Evolutionary conservation across 2,329 filamentous ascomycete species (phyloP), one percentile per base, ranked within the genome.

Genomic region (Trichoderma semiorbis): DNA sequence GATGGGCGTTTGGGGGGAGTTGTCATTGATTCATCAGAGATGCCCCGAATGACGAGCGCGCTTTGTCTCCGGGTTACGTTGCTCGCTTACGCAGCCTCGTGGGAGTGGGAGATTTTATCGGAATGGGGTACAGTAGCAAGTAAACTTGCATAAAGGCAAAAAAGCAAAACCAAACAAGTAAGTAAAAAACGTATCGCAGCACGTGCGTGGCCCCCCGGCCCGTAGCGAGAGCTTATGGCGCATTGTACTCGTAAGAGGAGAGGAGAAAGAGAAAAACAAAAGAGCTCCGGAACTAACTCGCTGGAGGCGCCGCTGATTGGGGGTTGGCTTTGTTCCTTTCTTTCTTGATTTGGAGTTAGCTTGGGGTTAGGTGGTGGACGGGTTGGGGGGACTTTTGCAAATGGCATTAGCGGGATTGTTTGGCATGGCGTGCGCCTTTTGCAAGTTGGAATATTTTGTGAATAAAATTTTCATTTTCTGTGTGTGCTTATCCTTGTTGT

Each of bases 1-100:
- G 39, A 43, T 43, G 39, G 47, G 5, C n/a, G 47, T 50, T 50
- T 24, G 47, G 43, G 11, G 39, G 47, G 47, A 50, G 47, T 21
- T 53, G 47, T 53, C 47, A 53, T 53, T 24, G 47, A 24, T 24
- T 53, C 47, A 53, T 24, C n/a, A 53, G 47, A 53, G 47, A 24
- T 53, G 47, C 47, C 11, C 47, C 47, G 36, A 62, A 69, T 69
- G 66, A 69, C 55, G 55, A 62, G 28, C n/a, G 4, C 57, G 39
- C 39, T 43, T 24, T 50, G 57, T 26, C 24, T 10, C 24, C 7
- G 47, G 70, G 64, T 72, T 72, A 63, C 70, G 70, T 72, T 4
- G 64, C 70, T 55, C 30, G 70, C 64, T 72, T 68, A 72, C 70
- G 70, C 32, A 64, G 67, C 57, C 57, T n/a, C 21, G 43, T 11